A percentile compares a stretch with the other conserved stretches of the same genome.
Conservation (phyloP, 495 filamentous ascomycete species). For the Saxispiralis lemnorum region DNA sequence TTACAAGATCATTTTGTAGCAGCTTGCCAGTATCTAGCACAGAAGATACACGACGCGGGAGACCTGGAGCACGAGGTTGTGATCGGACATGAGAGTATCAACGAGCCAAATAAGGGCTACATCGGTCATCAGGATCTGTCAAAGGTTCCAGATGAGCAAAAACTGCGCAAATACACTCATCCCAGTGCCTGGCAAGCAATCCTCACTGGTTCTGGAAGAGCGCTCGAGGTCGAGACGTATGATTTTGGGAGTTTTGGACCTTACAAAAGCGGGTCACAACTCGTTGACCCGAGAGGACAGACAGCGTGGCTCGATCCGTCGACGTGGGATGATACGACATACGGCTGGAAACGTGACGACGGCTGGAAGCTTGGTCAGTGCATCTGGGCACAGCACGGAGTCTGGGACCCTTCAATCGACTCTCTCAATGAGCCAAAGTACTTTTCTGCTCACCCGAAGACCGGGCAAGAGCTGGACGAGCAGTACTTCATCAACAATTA, state of each 20-base stretch:
- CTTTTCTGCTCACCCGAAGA: conserved; percentile 58
- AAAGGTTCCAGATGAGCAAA: conserved; percentile 68
- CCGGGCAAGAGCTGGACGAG: conserved; percentile 56
- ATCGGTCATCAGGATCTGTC: conserved; percentile 74
- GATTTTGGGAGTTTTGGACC: conserved; percentile 86
- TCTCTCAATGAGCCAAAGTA: conserved; percentile 70
- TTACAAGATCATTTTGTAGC: conserved; percentile 72
- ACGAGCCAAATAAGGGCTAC: conserved; percentile 83
- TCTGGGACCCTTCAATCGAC: conserved; percentile 77
- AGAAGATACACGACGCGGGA: conserved; percentile 74
- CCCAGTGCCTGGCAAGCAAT: conserved; percentile 93
- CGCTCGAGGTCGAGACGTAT: conserved; percentile 79
- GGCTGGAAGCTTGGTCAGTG: conserved; percentile 85
- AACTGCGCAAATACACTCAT: conserved; percentile 80
- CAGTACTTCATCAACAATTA: conserved; percentile 74
- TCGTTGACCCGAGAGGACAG: conserved; percentile 79
- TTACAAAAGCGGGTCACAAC: conserved; percentile 61
- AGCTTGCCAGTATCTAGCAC: conserved; percentile 64
- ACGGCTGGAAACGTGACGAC: conserved; percentile 77
- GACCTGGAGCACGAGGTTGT: conserved; percentile 75
- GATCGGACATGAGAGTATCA: conserved; percentile 89
- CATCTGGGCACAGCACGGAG: conserved; percentile 88
- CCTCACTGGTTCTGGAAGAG: conserved; percentile 69
- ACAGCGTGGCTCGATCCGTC: conserved; percentile 58
- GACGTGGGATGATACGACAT: conserved; percentile 65